These are phyloP conservation scores for Sporothrix inflata DNA, from an alignment of 2,329 filamentous ascomycete species.

Conservation along the genomic window DNA sequence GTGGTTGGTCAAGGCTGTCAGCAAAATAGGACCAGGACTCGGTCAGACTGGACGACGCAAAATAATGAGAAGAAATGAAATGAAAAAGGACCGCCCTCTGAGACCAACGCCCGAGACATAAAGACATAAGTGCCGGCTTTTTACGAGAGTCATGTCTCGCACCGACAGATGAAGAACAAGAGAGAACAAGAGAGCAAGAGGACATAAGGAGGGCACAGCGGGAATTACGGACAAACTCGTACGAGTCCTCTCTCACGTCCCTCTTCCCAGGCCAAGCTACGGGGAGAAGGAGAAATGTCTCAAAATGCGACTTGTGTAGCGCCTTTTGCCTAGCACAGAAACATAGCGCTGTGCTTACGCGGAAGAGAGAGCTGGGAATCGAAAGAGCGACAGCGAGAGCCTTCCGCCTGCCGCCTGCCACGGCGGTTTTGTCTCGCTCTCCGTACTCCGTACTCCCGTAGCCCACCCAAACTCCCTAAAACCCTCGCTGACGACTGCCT, in stretches of 20 bases:
- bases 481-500: background rate
- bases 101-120: background rate
- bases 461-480: background rate
- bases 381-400: background rate
- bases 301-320: constrained; percentile 10
- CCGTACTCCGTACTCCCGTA: constrained; percentile 14
- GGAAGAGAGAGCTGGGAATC: background rate
- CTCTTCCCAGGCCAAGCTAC: background rate
- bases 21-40: background rate
- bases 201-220: background rate
- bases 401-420: background rate
- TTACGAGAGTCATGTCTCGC: background rate
- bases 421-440: constrained; percentile 3
- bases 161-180: background rate
- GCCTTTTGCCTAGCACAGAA: constrained; percentile 16
- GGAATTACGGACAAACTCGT: constrained; percentile 4
- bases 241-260: background rate
- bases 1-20: constrained; percentile 16
- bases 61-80: background rate
- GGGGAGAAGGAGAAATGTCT: constrained; percentile 16
- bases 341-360: constrained; percentile 16
- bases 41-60: background rate
- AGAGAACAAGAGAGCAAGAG: no score
- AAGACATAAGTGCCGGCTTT: background rate
- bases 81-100: background rate